These are phyloP conservation scores for Hypoxylon fuscum DNA, from an alignment of 495 filamentous ascomycete genomes.

Conservation along the genomic window DNA sequence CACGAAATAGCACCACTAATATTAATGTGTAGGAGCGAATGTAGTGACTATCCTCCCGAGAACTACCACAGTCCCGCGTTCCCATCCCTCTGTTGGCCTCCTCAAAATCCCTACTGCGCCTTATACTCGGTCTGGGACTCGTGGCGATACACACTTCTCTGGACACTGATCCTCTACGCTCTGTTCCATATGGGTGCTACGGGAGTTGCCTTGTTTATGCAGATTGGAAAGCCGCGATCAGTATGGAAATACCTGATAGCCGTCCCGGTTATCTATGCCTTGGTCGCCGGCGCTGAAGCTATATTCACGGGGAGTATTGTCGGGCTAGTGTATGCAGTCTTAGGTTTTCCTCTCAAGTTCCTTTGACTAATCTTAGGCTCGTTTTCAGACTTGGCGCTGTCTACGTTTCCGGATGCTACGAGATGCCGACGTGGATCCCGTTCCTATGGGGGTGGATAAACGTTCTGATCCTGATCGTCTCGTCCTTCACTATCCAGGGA, in stretches of 20 bases:
- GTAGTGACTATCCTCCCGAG: constrained; percentile 62
- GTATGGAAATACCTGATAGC: constrained; percentile 81
- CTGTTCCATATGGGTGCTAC: constrained; percentile 75
- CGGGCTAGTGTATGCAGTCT: constrained; percentile 81
- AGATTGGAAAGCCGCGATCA: constrained; percentile 60
- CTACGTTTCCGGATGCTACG: constrained; percentile 86
- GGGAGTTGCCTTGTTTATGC: constrained; percentile 76
- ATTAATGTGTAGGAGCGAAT: constrained; percentile 41
- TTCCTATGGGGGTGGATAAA: constrained; percentile 95
- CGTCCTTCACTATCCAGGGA: constrained; percentile 95
- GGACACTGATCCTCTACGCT: constrained; percentile 80
- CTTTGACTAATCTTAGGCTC: constrained; percentile 30
- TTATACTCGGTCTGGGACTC: constrained; percentile 84
- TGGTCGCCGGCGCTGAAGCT: constrained; percentile 82
- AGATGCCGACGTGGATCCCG: constrained; percentile 97
- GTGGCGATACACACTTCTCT: constrained; percentile 90
- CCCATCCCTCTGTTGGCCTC: constrained; percentile 71
- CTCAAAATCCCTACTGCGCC: constrained; percentile 64
- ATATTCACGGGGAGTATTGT: constrained; percentile 88
- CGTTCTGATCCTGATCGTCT: constrained; percentile 85
- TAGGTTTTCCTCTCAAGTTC: not conserved
- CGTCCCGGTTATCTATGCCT: constrained; percentile 76
- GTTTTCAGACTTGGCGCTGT: constrained; percentile 78
- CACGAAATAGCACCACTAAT: constrained; percentile 15
- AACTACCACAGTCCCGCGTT: constrained; percentile 80